Base-by-base conservation (phyloP, 495 filamentous ascomycete genomes). In the Xanthoparmelia taractica region DNA sequence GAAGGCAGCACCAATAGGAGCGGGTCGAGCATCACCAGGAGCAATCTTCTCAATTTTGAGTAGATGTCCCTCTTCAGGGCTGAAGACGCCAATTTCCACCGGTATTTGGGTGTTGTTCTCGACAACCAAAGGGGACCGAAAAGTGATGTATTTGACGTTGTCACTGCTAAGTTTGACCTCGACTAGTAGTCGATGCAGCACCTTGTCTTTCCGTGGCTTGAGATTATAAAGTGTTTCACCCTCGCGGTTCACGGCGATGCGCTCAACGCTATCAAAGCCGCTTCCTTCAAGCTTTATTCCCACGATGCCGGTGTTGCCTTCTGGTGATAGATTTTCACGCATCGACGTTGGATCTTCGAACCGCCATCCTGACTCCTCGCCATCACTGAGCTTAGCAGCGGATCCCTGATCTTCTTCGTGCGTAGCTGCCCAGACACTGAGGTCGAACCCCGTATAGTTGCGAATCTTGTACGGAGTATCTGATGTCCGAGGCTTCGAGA, bases 41-140 rank as follows among this genome's bases (percentile, higher is more conserved):
- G 92, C 81, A 61, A 98, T 90, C 78, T 97, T 97, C 75, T 98
- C 95, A 65, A 98, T 96, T 76, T 97, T 98, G 63, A 97, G 80
- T 54, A 98, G 81, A 72, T 96, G 86, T 10, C 92, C 92, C 56
- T 96, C 89, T 65, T 90, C 84, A 10, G 88, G 85, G 72, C 91
- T 94, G 71, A 89, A 95, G 8, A 98, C 84, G n/a, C 95, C 94
- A 31, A 98, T 68, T 75, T 98, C 95, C 3, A 97, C 85, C 0
- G 95, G 92, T 62, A 98, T 96, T 73, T 97, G 91, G 4, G 94
- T 97, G 69, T 92, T 88, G 76, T 98, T 98, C 74, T 97, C 94
- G n/a, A 98, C 84, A 18, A 96, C 76, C n/a, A 98, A 79, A 10
- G 94, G 94, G 18, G 94, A 97, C 45, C 93, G 85, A 71, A 98